Evolutionary conservation across 441 rosid species (phyloP).

Genomic region (Hura crepitans): DNA sequence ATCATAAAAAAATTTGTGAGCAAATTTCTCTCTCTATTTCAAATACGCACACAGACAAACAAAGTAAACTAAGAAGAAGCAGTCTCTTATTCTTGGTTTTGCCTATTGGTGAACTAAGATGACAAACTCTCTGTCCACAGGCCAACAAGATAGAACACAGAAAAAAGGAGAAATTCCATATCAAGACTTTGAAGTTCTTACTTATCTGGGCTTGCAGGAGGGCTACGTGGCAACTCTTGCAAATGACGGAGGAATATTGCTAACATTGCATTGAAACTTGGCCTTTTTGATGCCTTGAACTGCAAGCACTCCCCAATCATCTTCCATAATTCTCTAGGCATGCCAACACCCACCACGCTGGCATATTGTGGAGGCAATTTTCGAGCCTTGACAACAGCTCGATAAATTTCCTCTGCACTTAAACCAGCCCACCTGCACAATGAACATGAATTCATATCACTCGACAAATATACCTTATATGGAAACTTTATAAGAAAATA

Average conservation of each 20-base stretch:
- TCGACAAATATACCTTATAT: conserved; percentile 15
- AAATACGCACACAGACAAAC: neutral
- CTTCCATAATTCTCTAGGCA: conserved; percentile 94
- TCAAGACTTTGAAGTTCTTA: conserved; percentile 37
- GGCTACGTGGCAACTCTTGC: conserved; percentile 90
- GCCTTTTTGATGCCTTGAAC: conserved; percentile 87
- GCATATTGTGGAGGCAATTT: conserved; percentile 96
- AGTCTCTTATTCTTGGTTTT: conserved; percentile 14
- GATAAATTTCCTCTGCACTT: conserved; percentile 88
- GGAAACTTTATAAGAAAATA: conserved; percentile 11
- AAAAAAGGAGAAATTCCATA: neutral
- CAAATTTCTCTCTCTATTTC: neutral
- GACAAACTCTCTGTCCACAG: neutral
- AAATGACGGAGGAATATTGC: conserved; percentile 87
- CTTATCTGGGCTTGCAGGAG: conserved; percentile 92
- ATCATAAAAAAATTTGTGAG: conserved; percentile 22
- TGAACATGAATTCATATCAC: conserved; percentile 21
- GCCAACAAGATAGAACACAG: neutral
- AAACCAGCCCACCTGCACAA: conserved; percentile 88
- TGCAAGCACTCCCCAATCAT: conserved; percentile 99
- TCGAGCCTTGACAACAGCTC: conserved; percentile 80
- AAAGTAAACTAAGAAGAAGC: neutral
- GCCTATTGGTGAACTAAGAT: neutral
- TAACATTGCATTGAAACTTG: conserved; percentile 86
- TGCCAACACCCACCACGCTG: conserved; percentile 96